Base-by-base conservation (phyloP, 495 filamentous ascomycete species). In the Entonaema liquescens region DNA sequence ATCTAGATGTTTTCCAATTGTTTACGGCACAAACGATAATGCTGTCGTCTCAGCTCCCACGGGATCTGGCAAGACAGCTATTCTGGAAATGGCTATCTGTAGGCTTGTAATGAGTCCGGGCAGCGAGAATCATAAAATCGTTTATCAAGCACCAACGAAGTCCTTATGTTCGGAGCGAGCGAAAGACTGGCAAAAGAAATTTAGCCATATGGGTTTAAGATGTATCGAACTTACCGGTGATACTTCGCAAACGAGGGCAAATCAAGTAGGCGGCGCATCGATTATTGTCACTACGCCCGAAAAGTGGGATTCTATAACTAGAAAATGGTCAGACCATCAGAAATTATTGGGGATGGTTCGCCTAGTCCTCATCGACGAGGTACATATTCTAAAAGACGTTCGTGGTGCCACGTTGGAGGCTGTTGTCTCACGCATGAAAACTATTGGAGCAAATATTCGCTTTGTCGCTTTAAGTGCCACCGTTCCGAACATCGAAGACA, bases 301-400 rank as follows among this genome's bases (percentile, higher is more conserved):
- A 79, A 99, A 99, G 77, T 99, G 95, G 95, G 95, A 99, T 78
- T 97, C 93, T 65, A 91, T 99, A 78, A 99, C 95, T 1, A 86
- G 95, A 31, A 95, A 94, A 78, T 99, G 95, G 95, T 90, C 92
- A 72, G 95, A 98, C 72, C 93, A 98, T 74, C 84, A 84, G 54
- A 92, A 86, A 70, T 82, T 99, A 23, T 89, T 98, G 80, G 87
- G 93, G 68, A 81, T 98, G 68, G 89, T 99, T 26, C 93, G 93
- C 72, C 80, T 99, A 0, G 97, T 98, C 61, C 86, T 99, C 19
- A 96, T 99, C 68, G 95, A 99, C 74, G 95, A 99, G 73, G 94
- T 99, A 0, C 95, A 99, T 74, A 94, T 97, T 38, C 85, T 99
- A 55, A 97, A 95, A 71, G 95, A 98, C 65, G 80, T 85, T 5